Conservation (phyloP, 345 rosid species). For the Theobroma cacao region DNA sequence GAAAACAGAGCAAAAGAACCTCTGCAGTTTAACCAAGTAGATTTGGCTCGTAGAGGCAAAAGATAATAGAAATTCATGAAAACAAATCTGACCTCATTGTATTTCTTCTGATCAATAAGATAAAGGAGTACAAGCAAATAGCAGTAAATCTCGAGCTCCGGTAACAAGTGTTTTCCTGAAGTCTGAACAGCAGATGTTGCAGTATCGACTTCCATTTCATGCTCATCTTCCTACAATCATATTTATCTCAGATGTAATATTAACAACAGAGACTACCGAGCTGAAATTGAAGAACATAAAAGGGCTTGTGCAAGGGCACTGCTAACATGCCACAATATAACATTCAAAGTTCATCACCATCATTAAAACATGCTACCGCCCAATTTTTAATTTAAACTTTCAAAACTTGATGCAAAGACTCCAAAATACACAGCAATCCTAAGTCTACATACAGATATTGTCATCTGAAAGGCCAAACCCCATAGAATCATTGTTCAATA, state of each 20-base stretch:
- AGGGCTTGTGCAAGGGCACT: background rate
- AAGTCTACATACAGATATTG: background rate
- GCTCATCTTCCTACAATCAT: conserved; percentile 57
- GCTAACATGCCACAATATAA: background rate
- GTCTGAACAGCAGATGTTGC: conserved; percentile 53
- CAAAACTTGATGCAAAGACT: background rate
- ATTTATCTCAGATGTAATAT: background rate
- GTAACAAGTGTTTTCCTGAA: conserved; percentile 53
- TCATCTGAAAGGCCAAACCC: background rate
- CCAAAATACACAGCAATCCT: background rate
- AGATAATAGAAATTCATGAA: background rate
- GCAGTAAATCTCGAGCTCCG: conserved; percentile 75
- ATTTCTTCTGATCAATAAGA: conserved; percentile 75
- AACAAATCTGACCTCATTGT: conserved; percentile 47
- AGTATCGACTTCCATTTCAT: conserved; percentile 89
- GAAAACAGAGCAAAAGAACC: background rate
- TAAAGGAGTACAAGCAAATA: conserved; percentile 69
- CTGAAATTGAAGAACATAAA: background rate
- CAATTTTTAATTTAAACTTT: background rate
- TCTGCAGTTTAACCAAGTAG: background rate
- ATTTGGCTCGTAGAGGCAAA: background rate
- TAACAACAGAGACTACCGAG: background rate
- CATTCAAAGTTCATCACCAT: background rate
- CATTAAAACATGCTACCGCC: background rate
- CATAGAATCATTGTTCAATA: background rate